Evolutionary conservation across 306 rosid genomes (phyloP).

Genomic region (Vicia sativa): DNA sequence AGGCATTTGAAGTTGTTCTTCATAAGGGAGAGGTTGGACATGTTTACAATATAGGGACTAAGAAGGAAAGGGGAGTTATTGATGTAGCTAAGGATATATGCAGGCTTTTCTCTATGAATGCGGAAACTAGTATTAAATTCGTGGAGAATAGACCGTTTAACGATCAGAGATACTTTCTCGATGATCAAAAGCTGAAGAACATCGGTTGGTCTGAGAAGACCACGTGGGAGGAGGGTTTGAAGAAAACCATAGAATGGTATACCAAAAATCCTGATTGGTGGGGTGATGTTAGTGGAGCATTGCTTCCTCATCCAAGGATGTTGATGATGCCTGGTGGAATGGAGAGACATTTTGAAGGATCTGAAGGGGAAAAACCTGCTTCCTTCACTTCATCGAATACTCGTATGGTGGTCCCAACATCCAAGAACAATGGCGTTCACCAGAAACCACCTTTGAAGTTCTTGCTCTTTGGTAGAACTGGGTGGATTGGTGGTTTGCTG

Average conservation of each 20-base stretch:
- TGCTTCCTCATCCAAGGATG: constrained; percentile 94
- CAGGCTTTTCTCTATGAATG: constrained; percentile 47
- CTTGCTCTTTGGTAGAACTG: constrained; percentile 79
- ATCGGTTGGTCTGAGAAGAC: constrained; percentile 86
- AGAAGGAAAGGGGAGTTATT: constrained; percentile 64
- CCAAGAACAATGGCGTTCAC: constrained; percentile 52
- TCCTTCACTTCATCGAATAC: constrained; percentile 53
- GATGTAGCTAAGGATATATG: constrained; percentile 63
- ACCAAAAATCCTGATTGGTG: constrained; percentile 78
- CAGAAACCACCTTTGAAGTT: constrained; percentile 63
- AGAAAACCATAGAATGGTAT: constrained; percentile 86
- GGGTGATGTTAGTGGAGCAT: constrained; percentile 87
- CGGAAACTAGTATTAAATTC: constrained; percentile 49
- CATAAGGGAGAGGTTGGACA: constrained; percentile 71
- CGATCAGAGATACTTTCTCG: constrained; percentile 65
- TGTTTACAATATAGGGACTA: constrained; percentile 65
- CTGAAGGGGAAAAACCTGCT: constrained; percentile 56
- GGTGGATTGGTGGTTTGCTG: constrained; percentile 81
- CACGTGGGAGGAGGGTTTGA: constrained; percentile 79
- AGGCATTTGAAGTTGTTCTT: constrained; percentile 67
- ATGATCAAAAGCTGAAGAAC: constrained; percentile 68
- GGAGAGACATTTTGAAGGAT: constrained; percentile 62
- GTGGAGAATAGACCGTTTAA: constrained; percentile 68
- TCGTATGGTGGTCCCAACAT: constrained; percentile 64
- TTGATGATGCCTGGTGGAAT: constrained; percentile 88